A percentile compares a stretch with the other conserved stretches of the same genome.
Evolutionary conservation across 768 basidiomycete species (phyloP).

Genomic region (Dentipellis fragilis): DNA sequence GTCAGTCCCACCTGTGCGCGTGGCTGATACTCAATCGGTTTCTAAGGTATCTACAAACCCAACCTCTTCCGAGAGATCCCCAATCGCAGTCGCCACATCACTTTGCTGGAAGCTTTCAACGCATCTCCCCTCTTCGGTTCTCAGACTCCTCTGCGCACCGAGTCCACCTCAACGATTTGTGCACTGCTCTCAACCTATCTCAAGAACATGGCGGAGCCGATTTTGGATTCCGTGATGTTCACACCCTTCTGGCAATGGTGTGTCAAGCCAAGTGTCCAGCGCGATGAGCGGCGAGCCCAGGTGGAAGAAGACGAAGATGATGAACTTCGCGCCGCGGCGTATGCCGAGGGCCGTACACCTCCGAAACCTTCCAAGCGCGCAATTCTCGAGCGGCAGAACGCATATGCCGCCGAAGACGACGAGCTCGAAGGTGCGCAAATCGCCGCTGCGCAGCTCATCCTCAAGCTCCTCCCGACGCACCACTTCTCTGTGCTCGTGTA

Average conservation of each 20-base stretch:
- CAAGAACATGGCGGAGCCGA: conserved; percentile 34
- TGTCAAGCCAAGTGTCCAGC: conserved; percentile 30
- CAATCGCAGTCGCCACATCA: conserved; percentile 27
- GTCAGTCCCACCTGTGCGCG: not conserved
- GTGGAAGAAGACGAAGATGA: conserved; percentile 25
- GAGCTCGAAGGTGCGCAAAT: conserved; percentile 19
- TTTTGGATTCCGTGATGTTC: conserved; percentile 32
- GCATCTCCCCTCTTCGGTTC: conserved; percentile 19
- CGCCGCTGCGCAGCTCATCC: conserved; percentile 33
- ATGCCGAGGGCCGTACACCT: conserved; percentile 16
- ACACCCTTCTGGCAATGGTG: conserved; percentile 34
- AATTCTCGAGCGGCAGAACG: conserved; percentile 1
- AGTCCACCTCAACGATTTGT: conserved; percentile 31
- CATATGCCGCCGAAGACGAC: conserved; percentile 3
- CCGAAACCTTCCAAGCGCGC: conserved; percentile 5
- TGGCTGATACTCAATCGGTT: not conserved
- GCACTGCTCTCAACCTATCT: conserved; percentile 38
- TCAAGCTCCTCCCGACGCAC: conserved; percentile 37
- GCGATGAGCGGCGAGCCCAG: conserved; percentile 21
- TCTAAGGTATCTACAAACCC: conserved; percentile 31
- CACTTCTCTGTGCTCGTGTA: conserved; percentile 34
- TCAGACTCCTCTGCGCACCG: conserved; percentile 13
- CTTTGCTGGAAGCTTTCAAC: conserved; percentile 30
- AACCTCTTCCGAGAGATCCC: conserved; percentile 34
- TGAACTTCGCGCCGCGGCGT: conserved; percentile 19